Percentiles rank a stretch among this genome's conserved stretches.
phyloP scores from a whole-genome alignment of 371 early-diverging fungal species.

The Encephalitozoon romaleae region DNA sequence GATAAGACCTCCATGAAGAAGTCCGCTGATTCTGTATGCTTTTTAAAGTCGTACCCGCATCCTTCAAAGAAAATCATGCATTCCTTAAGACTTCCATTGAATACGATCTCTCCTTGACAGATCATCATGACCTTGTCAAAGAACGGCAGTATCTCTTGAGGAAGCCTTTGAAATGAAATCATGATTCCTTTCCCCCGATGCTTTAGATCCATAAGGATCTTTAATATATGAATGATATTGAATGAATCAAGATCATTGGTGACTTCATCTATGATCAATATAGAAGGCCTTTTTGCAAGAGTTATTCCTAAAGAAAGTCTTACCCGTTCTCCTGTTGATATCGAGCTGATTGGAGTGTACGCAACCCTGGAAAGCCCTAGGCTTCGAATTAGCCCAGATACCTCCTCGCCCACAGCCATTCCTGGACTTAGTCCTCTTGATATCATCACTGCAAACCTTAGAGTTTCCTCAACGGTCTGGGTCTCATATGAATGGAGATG shows the following conservation, averaged over 20 bases:
- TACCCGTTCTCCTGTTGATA: constrained; percentile 59
- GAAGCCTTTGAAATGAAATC: constrained; percentile 80
- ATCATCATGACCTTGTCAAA: constrained; percentile 76
- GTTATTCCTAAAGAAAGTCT: constrained; percentile 51
- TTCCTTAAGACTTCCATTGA: constrained; percentile 60
- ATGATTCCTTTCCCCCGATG: constrained; percentile 73
- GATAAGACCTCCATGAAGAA: constrained; percentile 67
- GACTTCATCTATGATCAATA: constrained; percentile 68
- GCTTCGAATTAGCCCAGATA: constrained; percentile 44
- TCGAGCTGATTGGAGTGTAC: constrained; percentile 47
- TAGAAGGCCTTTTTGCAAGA: constrained; percentile 47
- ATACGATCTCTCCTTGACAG: constrained; percentile 62
- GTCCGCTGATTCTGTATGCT: constrained; percentile 66
- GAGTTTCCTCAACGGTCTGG: constrained; percentile 51
- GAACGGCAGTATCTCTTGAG: constrained; percentile 73
- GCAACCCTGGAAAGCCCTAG: constrained; percentile 54
- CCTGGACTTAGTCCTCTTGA: constrained; percentile 59
- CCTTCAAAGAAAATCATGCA: constrained; percentile 61
- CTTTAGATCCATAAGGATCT: constrained; percentile 68
- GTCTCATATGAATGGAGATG: constrained; percentile 60
- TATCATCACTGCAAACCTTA: constrained; percentile 44
- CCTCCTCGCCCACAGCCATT: constrained; percentile 46
- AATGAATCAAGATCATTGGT: constrained; percentile 75
- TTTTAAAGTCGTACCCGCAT: constrained; percentile 65
- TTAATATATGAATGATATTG: constrained; percentile 76